Evolutionary conservation across 352 stramenopile species (phyloP).

Genomic region (Globisporangium barbulae): DNA sequence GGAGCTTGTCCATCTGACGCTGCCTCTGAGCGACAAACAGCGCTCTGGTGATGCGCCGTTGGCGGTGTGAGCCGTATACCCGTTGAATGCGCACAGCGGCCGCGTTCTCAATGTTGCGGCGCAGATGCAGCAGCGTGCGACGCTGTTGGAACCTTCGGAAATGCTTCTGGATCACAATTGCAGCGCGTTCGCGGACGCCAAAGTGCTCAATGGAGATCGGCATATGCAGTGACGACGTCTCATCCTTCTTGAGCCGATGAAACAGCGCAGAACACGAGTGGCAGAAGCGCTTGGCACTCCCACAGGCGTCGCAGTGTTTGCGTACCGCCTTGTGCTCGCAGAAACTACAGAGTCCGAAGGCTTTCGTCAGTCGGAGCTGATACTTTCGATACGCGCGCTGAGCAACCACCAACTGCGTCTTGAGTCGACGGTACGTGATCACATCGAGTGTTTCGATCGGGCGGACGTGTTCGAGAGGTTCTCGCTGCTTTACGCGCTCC

Average conservation of each 20-base stretch:
- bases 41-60: slow-evolving; percentile 33
- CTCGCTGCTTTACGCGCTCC: slow-evolving; percentile 7
- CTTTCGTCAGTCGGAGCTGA: slow-evolving; percentile 18
- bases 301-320: slow-evolving; percentile 38
- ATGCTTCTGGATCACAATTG: slow-evolving; percentile 38
- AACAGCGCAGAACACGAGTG: slow-evolving; percentile 41
- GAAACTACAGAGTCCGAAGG: slow-evolving; percentile 36
- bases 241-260: slow-evolving; percentile 19
- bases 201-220: slow-evolving; percentile 29
- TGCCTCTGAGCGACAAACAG: slow-evolving; percentile 26
- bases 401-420: slow-evolving; percentile 17
- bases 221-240: slow-evolving; percentile 16
- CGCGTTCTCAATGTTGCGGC: slow-evolving; percentile 12
- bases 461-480: not conserved
- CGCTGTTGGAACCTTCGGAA: slow-evolving; percentile 38
- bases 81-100: slow-evolving; percentile 39
- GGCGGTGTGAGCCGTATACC: slow-evolving; percentile 27
- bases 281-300: slow-evolving; percentile 33
- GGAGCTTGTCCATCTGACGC: slow-evolving; percentile 18
- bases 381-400: slow-evolving; percentile 41
- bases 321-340: slow-evolving; percentile 39
- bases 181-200: slow-evolving; percentile 26
- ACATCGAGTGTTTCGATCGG: slow-evolving; percentile 20
- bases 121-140: slow-evolving; percentile 27
- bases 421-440: slow-evolving; percentile 29